Base-by-base conservation (phyloP, 768 basidiomycete species). In the Lactarius trivialis region DNA sequence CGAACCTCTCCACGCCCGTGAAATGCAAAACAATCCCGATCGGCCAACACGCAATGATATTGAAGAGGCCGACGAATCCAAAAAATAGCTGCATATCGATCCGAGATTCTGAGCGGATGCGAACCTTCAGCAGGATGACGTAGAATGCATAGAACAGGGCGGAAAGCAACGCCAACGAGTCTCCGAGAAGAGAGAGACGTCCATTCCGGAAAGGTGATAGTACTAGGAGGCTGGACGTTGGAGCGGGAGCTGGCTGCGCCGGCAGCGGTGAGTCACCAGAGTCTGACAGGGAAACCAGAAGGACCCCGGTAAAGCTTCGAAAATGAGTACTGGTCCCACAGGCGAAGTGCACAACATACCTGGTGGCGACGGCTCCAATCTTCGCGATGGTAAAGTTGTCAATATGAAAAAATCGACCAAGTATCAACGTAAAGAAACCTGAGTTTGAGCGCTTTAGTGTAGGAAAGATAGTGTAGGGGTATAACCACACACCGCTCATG, bases 31-130 rank as follows among this genome's bases (percentile, higher is more conserved):
- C 58, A 26, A 93, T 68, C 1, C 86, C 91, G 12, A 93, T 73
- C 0, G 93, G 92, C 85, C 91, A 89, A 62, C 83, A 83, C 17
- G 77, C 72, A 5, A 89, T 63, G 70, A 92, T 83, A 72, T 91
- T 96, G 77, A 91, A 91, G 15, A 93, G 75, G 11, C 94, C 93
- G 30, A 96, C 93, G 66, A 91, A 96, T 26, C 95, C 95, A 69
- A 97, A 94, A 77, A 97, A 95, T 32, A 95, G 78, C 66, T 93
- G 89, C 93, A 95, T 94, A 71, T 95, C 86, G 67, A 94, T 82
- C 58, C 92, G 81, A 5, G 88, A 88, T 70, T 95, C 92, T 37
- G 81, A 79, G 49, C 81, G 83, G 56, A 97, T 89, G 60, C 84
- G 84, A 50, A 94, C 88, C 74, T 98, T 98, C 69, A 98, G 81